phyloP scores from a whole-genome alignment of 2,329 filamentous ascomycete species.

The Ceratocystis variospora region DNA sequence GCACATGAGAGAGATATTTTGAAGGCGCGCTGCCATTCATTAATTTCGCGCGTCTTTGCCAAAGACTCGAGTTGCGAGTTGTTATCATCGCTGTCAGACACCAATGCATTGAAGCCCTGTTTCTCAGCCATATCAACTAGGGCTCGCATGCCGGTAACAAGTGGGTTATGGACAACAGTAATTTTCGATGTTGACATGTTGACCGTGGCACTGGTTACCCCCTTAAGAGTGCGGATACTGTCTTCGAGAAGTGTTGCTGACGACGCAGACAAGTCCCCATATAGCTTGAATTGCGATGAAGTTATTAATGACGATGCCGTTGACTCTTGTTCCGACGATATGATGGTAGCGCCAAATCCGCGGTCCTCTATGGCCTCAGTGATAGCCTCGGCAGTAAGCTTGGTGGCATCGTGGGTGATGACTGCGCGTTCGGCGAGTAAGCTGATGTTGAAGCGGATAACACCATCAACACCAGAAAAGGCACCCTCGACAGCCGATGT shows the following conservation, averaged over 20 bases:
- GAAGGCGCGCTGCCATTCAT: constrained; percentile 79
- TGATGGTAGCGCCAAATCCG: constrained; percentile 72
- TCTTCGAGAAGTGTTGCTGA: constrained; percentile 61
- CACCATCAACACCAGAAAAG: constrained; percentile 61
- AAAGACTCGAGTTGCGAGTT: constrained; percentile 92
- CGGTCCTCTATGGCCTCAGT: constrained; percentile 74
- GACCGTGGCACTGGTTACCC: constrained; percentile 60
- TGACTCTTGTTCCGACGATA: constrained; percentile 57
- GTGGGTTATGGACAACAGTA: constrained; percentile 57
- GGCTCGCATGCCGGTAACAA: constrained; percentile 60
- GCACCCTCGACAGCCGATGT: constrained; percentile 80
- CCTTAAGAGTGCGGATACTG: constrained; percentile 48
- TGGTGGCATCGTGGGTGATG: constrained; percentile 63
- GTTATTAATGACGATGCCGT: constrained; percentile 40
- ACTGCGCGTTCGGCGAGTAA: constrained; percentile 84
- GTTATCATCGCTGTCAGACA: constrained; percentile 87
- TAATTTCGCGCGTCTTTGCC: constrained; percentile 90
- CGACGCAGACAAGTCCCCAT: constrained; percentile 58
- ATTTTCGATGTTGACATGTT: constrained; percentile 62
- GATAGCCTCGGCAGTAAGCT: constrained; percentile 60
- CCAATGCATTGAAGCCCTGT: constrained; percentile 74
- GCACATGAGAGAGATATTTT: constrained; percentile 65
- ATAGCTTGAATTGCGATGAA: constrained; percentile 68
- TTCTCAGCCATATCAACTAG: constrained; percentile 72
- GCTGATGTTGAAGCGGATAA: constrained; percentile 88